These are phyloP conservation scores for Fusarium siculi DNA, from an alignment of 2,329 filamentous ascomycete species.

Conservation along the genomic window DNA sequence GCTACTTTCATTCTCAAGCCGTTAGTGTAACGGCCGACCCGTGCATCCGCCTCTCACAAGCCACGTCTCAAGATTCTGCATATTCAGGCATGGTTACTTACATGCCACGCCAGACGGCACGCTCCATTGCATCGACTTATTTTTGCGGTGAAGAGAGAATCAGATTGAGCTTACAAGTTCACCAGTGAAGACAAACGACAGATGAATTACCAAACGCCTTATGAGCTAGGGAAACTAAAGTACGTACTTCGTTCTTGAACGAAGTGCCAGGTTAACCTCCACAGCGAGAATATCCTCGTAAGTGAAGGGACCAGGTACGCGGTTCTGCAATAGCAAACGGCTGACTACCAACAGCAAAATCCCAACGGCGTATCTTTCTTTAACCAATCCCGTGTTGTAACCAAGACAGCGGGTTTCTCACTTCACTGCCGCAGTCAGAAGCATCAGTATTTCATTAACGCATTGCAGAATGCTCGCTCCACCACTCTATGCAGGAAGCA, in stretches of 20 bases:
- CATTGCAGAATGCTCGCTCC: neutral
- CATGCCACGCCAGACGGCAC: neutral
- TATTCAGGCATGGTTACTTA: neutral
- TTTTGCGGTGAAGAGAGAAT: neutral
- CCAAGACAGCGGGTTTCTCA: neutral
- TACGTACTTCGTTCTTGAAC: neutral
- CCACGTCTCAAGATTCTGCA: neutral
- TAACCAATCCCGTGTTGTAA: neutral
- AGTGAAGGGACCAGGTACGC: neutral
- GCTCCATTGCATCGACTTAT: neutral
- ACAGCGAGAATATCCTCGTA: neutral
- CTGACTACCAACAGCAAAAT: neutral
- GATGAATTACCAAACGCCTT: too few relatives aligned
- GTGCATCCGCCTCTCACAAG: neutral
- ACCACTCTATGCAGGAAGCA: too few relatives aligned
- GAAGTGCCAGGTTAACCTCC: neutral
- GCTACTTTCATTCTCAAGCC: neutral
- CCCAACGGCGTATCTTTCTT: neutral
- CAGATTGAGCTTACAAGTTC: neutral
- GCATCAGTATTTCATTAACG: neutral
- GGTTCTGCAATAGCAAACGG: neutral
- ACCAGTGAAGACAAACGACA: neutral
- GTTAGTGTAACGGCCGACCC: neutral
- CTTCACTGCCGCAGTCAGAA: neutral
- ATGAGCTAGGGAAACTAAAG: fast-evolving